Evolutionary conservation across 768 basidiomycete species (phyloP).

Genomic region (Leccinum barrowsii): DNA sequence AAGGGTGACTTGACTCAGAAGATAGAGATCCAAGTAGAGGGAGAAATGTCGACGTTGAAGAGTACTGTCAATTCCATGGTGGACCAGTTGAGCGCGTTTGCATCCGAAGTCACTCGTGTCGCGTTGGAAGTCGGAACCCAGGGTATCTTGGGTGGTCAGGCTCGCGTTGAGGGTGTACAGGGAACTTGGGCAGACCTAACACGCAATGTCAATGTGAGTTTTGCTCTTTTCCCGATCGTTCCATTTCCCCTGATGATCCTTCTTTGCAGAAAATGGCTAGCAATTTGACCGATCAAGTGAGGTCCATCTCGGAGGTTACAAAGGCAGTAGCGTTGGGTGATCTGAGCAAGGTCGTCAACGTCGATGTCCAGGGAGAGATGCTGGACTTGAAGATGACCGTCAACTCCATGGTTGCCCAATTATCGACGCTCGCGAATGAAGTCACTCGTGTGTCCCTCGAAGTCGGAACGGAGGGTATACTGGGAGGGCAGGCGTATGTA

Average conservation of each 20-base stretch:
- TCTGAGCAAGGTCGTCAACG: constrained; percentile 78
- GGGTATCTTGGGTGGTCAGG: constrained; percentile 88
- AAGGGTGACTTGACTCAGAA: constrained; percentile 89
- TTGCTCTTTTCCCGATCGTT: not conserved
- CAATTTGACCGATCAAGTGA: constrained; percentile 82
- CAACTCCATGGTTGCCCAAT: constrained; percentile 72
- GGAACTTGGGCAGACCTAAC: constrained; percentile 94
- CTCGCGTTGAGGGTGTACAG: constrained; percentile 85
- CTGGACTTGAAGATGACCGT: constrained; percentile 79
- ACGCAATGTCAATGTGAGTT: constrained; percentile 77
- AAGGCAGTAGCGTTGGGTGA: constrained; percentile 81
- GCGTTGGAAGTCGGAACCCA: constrained; percentile 89
- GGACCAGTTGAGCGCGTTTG: constrained; percentile 83
- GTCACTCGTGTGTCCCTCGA: constrained; percentile 92
- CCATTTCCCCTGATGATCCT: not conserved
- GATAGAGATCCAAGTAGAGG: constrained; percentile 86
- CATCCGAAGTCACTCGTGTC: constrained; percentile 77
- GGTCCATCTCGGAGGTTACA: constrained; percentile 86
- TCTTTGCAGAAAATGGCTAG: constrained; percentile 76
- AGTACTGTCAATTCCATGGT: constrained; percentile 93
- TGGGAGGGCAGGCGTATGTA: constrained; percentile 90
- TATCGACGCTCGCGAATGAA: constrained; percentile 71
- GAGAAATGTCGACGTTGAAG: constrained; percentile 84
- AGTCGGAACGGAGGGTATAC: constrained; percentile 88
- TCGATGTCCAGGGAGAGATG: constrained; percentile 95